Evolutionary conservation across 176 grass and related monocot genomes (phyloP).

Genomic region (Saccharum officinarum): DNA sequence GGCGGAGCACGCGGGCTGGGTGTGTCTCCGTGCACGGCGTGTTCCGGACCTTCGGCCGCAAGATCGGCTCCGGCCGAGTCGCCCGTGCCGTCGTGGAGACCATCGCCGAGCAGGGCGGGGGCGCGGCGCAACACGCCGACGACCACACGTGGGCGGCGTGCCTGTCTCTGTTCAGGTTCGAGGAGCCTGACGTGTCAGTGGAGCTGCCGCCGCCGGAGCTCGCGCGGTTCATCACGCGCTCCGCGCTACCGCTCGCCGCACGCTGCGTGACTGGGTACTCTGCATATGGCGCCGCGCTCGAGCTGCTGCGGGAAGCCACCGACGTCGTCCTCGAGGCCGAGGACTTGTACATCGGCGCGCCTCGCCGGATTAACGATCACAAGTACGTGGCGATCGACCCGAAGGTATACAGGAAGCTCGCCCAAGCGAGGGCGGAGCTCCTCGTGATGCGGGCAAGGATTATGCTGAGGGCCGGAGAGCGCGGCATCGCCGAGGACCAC

Average conservation of each 20-base stretch:
- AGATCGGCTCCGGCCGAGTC: constrained; percentile 6
- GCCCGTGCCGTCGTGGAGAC: constrained; percentile 7
- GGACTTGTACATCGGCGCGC: constrained; percentile 15
- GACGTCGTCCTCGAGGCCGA: constrained; percentile 37
- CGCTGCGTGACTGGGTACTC: constrained; percentile 28
- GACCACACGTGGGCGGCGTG: constrained; percentile 59
- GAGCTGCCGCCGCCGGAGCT: constrained; percentile 36
- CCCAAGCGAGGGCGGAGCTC: constrained; percentile 33
- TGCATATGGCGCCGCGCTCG: constrained; percentile 26
- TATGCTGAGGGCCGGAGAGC: constrained; percentile 48
- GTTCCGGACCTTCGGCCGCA: constrained; percentile 35
- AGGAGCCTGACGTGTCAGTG: background rate
- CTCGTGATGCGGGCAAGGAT: constrained; percentile 52
- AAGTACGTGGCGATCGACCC: constrained; percentile 19
- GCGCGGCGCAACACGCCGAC: background rate
- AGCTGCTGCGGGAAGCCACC: constrained; percentile 52
- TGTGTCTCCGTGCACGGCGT: constrained; percentile 53
- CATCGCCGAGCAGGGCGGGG: background rate
- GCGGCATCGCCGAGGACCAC: constrained; percentile 42
- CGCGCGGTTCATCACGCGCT: constrained; percentile 31
- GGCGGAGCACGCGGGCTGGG: background rate
- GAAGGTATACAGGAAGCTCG: constrained; percentile 35
- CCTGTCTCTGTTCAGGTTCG: constrained; percentile 53
- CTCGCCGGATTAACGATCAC: background rate
- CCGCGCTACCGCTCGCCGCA: constrained; percentile 35